Base-by-base conservation (phyloP, 306 rosid genomes). In the Rosa rugosa region DNA sequence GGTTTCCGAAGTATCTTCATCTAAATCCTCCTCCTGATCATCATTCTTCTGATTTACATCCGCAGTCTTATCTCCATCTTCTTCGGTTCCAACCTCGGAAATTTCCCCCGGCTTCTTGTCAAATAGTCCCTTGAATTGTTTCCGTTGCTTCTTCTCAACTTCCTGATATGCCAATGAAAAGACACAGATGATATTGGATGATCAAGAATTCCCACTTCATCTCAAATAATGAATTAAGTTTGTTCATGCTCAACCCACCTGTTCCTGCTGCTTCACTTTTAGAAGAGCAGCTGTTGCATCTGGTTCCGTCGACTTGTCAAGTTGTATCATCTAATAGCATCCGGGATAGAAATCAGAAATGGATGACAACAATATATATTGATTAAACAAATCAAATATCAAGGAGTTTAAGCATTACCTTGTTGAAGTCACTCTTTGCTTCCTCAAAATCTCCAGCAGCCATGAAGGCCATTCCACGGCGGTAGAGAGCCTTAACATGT, bases 391-490 rank as follows among this genome's bases (percentile, higher is more conserved):
- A 34, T 62, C 73, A 54, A 20, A 57, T 65, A 56, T 17, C 22
- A 57, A 64, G 2, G 18, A 17, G 9, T 60, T 77, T 3, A 36
- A 74, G 72, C 27, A 72, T 69, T 86, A 95, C 99, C 96, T 68
- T 95, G 62, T 87, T 81, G 82, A 95, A 93, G 84, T 95, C 99
- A 42, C 23, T 77, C 77, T 81, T 88, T 72, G 99, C 99, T 84
- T 95, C 99, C 78, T 95, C 96, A 12, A 95, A 93, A 80, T 95
- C 97, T 78, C 97, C 98, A 2, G 75, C 88, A 63, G 85, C 79
- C 97, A 93, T 84, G 89, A 90, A 91, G 75, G 98, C 97, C 99
- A 93, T 93, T 79, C 98, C 99, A 69, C 99, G 98, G 51, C 99
- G 96, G 84, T 92, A 95, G n/a, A 95, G 89, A 82, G 94, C 97